phyloP scores from a whole-genome alignment of 257 asterid species.

The Forsythia suspensa region DNA sequence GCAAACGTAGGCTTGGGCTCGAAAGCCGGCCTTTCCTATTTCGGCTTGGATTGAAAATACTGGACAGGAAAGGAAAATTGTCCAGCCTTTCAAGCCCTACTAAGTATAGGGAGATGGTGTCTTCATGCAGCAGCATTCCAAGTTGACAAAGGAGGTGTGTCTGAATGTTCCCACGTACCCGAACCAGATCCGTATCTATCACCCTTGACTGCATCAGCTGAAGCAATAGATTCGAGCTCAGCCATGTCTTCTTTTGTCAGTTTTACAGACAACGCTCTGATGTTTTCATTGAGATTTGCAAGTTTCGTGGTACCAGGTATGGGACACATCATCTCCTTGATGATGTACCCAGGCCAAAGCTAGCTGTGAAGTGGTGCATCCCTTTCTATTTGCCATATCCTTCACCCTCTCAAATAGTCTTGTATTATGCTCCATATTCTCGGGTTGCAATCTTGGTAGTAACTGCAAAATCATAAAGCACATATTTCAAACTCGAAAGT shows the following conservation, averaged over 20 bases:
- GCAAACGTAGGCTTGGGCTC: too few species aligned
- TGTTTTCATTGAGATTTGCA: conserved; percentile 31
- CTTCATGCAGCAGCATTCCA: conserved; percentile 16
- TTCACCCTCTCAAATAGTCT: conserved; percentile 1
- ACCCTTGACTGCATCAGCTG: conserved; percentile 27
- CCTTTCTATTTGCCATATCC: not conserved
- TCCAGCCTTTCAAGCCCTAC: too few species aligned
- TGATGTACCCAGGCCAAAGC: not conserved
- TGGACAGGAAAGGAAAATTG: too few species aligned
- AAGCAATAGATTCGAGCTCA: conserved; percentile 7
- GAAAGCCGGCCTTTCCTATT: too few species aligned
- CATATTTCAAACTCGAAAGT: too few species aligned
- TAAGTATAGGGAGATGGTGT: too few species aligned
- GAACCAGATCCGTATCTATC: conserved; percentile 7
- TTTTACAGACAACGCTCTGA: conserved; percentile 25
- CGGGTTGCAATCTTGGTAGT: conserved; percentile 16
- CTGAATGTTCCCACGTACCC: conserved; percentile 21
- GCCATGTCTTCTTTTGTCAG: conserved; percentile 24
- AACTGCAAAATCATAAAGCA: not conserved
- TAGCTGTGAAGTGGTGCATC: not conserved
- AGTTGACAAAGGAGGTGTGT: conserved; percentile 21
- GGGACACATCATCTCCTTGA: not conserved
- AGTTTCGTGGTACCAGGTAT: conserved; percentile 28
- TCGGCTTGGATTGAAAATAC: too few species aligned
- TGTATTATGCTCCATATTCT: conserved; percentile 24